Evolutionary conservation across 2,329 filamentous ascomycete species (phyloP), one percentile per base, ranked within the genome.

Genomic region (Lecanicillium sp.): DNA sequence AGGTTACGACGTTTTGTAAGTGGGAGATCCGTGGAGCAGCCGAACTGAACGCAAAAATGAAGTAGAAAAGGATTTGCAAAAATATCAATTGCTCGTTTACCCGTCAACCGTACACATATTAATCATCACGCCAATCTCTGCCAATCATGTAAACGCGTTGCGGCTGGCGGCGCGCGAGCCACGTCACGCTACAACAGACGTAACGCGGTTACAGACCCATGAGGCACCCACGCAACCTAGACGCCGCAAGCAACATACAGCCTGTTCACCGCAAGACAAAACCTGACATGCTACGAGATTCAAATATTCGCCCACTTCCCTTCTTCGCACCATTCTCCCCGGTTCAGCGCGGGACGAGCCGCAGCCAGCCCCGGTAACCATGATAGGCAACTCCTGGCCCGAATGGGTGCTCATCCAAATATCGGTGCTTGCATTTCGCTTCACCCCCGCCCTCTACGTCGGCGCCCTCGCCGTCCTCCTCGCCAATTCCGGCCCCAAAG

Each of bases 361-460:
- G 27, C 14, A 14, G 8, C 27, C 8, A 14, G 14, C 27, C 14
- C 12, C n/a, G 9, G 15, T 35, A 14, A 14, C 17, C 38, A 70
- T 71, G 68, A 60, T 71, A 46, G 62, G 62, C 50, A 65, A 63
- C 30, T 67, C 67, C 1, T 53, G 60, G 17, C 44, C 47, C 41
- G 70, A 70, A 58, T 68, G 67, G 56, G 49, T 72, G 36, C 60
- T 73, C 55, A 74, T 77, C 58, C 72, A 70, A 52, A 49, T 65
- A 47, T 65, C 57, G 58, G 71, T 77, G 53, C 51, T 69, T 27
- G 49, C 67, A 30, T 65, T 75, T 23, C 71, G 67, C 39, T 71
- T 72, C 59, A 67, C 68, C 20, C 67, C 70, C 10, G 61, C 67
- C 37, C 52, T 74, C 19, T 70, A 69, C 52, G 55, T 64, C 19